Evolutionary conservation across 176 grass and related monocot genomes (phyloP).

Genomic region (Aegilops speltoides): DNA sequence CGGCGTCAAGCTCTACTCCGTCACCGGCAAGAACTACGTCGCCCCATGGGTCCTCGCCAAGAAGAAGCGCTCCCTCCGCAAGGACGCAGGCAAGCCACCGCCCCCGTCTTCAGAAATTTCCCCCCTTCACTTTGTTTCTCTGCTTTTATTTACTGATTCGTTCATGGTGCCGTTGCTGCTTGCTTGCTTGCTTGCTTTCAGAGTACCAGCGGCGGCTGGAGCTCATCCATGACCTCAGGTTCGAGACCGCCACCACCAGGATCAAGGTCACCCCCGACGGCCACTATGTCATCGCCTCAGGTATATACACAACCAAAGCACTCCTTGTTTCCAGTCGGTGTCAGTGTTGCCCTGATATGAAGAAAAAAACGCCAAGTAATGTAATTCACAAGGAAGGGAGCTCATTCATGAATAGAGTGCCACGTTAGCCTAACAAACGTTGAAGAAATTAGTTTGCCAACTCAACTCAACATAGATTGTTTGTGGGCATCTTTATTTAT

Average conservation of each 20-base stretch:
- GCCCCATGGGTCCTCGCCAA: slow-evolving; percentile 65
- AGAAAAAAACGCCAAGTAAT: not conserved
- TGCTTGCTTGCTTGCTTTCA: slow-evolving; percentile 35
- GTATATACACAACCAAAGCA: slow-evolving; percentile 11
- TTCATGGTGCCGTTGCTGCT: not conserved
- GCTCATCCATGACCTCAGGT: slow-evolving; percentile 84
- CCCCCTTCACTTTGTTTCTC: too few relatives aligned
- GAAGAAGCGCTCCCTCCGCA: slow-evolving; percentile 66
- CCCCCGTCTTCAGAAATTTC: too few relatives aligned
- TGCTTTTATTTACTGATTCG: not conserved
- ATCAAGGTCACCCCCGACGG: slow-evolving; percentile 73
- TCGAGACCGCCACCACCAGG: slow-evolving; percentile 74
- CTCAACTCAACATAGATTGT: not conserved
- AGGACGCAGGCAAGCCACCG: slow-evolving; percentile 47
- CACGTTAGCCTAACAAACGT: not conserved
- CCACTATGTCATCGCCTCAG: slow-evolving; percentile 82
- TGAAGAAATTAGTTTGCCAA: not conserved
- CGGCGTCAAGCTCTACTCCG: slow-evolving; percentile 74
- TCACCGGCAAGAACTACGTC: slow-evolving; percentile 55
- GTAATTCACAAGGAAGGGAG: not conserved
- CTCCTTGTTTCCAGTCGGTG: not conserved
- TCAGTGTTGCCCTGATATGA: not conserved
- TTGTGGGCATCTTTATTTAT: not conserved
- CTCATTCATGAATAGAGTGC: not conserved
- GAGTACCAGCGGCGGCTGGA: slow-evolving; percentile 77